These are phyloP conservation scores for Aspergillus luchuensis DNA, from an alignment of 2,329 filamentous ascomycete genomes.

Conservation along the genomic window DNA sequence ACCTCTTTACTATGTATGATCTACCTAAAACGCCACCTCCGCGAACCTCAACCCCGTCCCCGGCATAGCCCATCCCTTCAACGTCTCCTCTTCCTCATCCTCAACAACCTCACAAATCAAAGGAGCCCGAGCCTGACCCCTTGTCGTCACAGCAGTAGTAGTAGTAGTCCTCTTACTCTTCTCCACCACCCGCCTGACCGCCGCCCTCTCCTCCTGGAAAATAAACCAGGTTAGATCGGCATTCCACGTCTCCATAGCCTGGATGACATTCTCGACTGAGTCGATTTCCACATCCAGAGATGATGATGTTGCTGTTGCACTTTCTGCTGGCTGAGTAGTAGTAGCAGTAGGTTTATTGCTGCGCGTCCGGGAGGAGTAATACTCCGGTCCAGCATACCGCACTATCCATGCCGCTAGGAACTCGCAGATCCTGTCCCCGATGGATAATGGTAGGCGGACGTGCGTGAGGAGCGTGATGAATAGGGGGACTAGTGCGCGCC, in stretches of 20 bases:
- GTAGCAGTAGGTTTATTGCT: background rate
- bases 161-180: constrained; percentile 33
- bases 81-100: constrained; percentile 11
- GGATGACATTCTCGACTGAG: constrained; percentile 34
- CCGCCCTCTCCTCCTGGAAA: constrained; percentile 30
- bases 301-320: background rate
- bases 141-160: background rate
- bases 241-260: constrained; percentile 47
- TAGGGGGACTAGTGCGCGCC: constrained; percentile 40
- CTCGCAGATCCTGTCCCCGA: constrained; percentile 45
- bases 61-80: constrained; percentile 12
- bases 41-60: constrained; percentile 43
- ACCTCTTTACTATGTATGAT: background rate
- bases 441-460: constrained; percentile 43
- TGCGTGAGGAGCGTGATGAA: constrained; percentile 43
- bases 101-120: constrained; percentile 16
- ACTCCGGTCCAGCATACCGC: constrained; percentile 37
- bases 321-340: background rate
- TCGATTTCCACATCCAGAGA: constrained; percentile 17
- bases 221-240: constrained; percentile 46
- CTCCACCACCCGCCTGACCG: constrained; percentile 18
- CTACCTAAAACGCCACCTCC: constrained; percentile 23
- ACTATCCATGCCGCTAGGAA: constrained; percentile 41
- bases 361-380: constrained; percentile 29
- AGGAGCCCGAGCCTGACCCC: background rate